A percentile compares a stretch with the other conserved stretches of the same genome.
These are phyloP conservation scores for Iodosphaeria phyllophila DNA, from an alignment of 2,329 filamentous ascomycete genomes.

Conservation along the genomic window DNA sequence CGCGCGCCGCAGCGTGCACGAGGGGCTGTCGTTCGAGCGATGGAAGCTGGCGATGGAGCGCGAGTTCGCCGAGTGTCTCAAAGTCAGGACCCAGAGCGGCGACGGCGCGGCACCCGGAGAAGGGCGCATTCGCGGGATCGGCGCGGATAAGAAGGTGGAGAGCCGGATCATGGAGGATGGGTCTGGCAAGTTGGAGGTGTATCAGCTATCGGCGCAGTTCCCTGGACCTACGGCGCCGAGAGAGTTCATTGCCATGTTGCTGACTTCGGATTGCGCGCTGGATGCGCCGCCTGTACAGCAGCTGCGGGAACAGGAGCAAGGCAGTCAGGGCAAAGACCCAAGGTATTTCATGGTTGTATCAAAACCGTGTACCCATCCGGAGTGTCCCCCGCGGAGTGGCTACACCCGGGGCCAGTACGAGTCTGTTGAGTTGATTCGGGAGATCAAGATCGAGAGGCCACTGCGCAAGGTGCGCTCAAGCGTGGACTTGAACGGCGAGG, in stretches of 20 bases:
- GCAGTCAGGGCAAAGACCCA: slow-evolving; percentile 22
- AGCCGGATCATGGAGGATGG: slow-evolving; percentile 35
- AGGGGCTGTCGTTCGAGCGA: slow-evolving; percentile 54
- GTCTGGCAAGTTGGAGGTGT: slow-evolving; percentile 52
- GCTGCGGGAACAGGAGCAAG: too few species aligned
- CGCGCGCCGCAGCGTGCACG: slow-evolving; percentile 65
- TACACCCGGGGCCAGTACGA: slow-evolving; percentile 79
- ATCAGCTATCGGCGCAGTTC: slow-evolving; percentile 75
- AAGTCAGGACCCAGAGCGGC: slow-evolving; percentile 45
- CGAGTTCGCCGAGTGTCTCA: slow-evolving; percentile 67
- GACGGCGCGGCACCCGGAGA: too few species aligned
- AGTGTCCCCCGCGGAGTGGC: slow-evolving; percentile 48
- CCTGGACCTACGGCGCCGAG: slow-evolving; percentile 73
- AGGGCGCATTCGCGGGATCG: slow-evolving; percentile 68
- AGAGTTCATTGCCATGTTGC: slow-evolving; percentile 68
- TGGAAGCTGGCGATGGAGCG: slow-evolving; percentile 60
- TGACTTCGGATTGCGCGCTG: slow-evolving; percentile 42
- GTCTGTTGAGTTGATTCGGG: slow-evolving; percentile 77
- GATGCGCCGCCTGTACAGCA: slow-evolving; percentile 11
- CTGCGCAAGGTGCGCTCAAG: slow-evolving; percentile 24
- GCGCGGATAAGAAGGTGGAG: slow-evolving; percentile 59
- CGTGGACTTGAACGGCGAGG: slow-evolving; percentile 19
- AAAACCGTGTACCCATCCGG: slow-evolving; percentile 61
- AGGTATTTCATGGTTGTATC: slow-evolving; percentile 76
- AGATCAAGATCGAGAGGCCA: slow-evolving; percentile 43